Evolutionary conservation across 2,329 filamentous ascomycete genomes (phyloP).

Genomic region (Paecilomyces niveus): DNA sequence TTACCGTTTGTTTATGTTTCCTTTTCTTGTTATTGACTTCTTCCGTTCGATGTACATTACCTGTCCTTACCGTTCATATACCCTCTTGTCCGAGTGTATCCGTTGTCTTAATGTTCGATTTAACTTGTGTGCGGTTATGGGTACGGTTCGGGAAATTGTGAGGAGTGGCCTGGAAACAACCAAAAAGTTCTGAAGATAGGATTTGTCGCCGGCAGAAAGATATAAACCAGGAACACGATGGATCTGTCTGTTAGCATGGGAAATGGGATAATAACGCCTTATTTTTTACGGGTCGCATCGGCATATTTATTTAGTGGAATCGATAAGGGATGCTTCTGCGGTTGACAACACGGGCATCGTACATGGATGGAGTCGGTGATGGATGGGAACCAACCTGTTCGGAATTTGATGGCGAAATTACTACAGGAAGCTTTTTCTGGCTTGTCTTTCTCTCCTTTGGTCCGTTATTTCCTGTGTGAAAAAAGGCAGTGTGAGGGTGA

Average conservation of each 20-base stretch:
- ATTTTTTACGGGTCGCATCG: not conserved
- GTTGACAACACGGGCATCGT: not conserved
- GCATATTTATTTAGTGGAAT: not conserved
- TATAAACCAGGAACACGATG: not conserved
- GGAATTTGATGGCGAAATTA: not conserved
- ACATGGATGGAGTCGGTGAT: not conserved
- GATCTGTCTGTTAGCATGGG: not conserved
- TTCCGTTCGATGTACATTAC: not conserved
- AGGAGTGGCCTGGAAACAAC: not conserved
- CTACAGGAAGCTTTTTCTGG: not conserved
- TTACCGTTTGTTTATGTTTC: not conserved
- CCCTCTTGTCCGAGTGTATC: slow-evolving; percentile 4
- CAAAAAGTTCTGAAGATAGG: not conserved
- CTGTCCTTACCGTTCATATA: slow-evolving; percentile 1
- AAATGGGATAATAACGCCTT: not conserved
- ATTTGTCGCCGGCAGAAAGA: not conserved
- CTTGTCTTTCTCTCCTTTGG: not conserved
- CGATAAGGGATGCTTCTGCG: not conserved
- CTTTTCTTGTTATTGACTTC: not conserved
- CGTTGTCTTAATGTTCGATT: not conserved
- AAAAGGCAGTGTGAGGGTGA: not conserved
- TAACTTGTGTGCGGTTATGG: not conserved
- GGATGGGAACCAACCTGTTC: not conserved
- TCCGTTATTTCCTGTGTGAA: not conserved
- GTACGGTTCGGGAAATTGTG: not conserved